Conservation (phyloP, 2,329 filamentous ascomycete species). For the Elsinoe arachidis region DNA sequence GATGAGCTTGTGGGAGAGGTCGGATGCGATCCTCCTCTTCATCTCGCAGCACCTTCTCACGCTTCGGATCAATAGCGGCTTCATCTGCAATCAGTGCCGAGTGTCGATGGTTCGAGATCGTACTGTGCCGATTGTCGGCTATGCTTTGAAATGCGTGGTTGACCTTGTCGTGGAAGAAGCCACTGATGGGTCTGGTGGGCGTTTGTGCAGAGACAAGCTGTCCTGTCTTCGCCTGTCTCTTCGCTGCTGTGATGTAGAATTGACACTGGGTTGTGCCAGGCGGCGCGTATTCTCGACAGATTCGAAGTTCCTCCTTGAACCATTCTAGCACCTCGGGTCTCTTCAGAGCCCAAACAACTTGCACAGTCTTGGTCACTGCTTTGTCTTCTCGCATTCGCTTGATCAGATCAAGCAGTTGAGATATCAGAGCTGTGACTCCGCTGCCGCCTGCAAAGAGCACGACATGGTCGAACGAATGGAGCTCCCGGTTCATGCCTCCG, state of each 20-base stretch:
- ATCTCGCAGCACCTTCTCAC: constrained; percentile 66
- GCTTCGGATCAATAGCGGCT: constrained; percentile 67
- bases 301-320: constrained; percentile 91
- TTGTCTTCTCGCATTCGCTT: constrained; percentile 94
- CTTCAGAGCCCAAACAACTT: constrained; percentile 91
- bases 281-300: constrained; percentile 82
- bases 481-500: constrained; percentile 81
- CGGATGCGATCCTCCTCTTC: constrained; percentile 82
- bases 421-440: constrained; percentile 87
- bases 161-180: constrained; percentile 73
- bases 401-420: constrained; percentile 84
- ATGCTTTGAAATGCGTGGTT: constrained; percentile 83
- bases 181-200: constrained; percentile 55
- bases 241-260: constrained; percentile 82
- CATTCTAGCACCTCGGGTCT: constrained; percentile 90
- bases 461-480: constrained; percentile 88
- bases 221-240: constrained; percentile 45
- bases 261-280: constrained; percentile 85
- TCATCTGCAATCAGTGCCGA: constrained; percentile 75
- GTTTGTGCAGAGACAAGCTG: constrained; percentile 42
- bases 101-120: constrained; percentile 50
- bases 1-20: constrained; percentile 57
- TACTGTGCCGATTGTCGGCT: constrained; percentile 56
- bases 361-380: constrained; percentile 80
- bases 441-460: constrained; percentile 90